A percentile compares a stretch with the other conserved stretches of the same genome.
Evolutionary conservation across 768 basidiomycete species (phyloP).

Genomic region (Naganishia vishniacii): DNA sequence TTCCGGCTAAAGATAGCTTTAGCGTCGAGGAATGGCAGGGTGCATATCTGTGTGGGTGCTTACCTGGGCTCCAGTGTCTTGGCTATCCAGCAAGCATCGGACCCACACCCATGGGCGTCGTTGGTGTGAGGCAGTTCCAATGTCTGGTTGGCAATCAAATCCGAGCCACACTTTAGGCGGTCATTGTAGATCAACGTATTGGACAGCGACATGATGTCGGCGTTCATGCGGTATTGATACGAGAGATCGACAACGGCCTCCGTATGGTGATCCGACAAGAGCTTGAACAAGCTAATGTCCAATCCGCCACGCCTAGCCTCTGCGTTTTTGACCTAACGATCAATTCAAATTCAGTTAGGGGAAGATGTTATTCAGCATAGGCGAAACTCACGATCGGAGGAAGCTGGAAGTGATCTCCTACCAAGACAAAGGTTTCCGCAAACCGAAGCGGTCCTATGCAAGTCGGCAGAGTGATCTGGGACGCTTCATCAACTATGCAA

Average conservation of each 20-base stretch:
- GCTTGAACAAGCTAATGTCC: conserved; percentile 82
- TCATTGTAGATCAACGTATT: conserved; percentile 80
- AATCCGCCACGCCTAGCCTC: conserved; percentile 77
- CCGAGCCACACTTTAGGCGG: conserved; percentile 71
- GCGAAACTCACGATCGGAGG: conserved; percentile 70
- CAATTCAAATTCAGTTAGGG: background rate
- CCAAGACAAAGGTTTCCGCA: conserved; percentile 84
- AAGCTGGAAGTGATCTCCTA: conserved; percentile 95
- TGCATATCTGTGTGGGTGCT: too few relatives aligned
- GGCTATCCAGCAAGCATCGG: conserved; percentile 65
- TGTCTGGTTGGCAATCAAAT: conserved; percentile 59
- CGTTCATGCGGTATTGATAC: conserved; percentile 93
- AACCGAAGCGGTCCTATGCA: conserved; percentile 88
- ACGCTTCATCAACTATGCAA: conserved; percentile 97
- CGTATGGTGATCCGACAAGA: conserved; percentile 80
- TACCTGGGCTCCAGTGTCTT: conserved; percentile 62
- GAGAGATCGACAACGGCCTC: conserved; percentile 76
- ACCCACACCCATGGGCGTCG: conserved; percentile 39
- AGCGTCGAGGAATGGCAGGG: too few relatives aligned
- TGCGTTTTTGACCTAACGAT: conserved; percentile 66
- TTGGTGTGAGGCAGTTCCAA: conserved; percentile 58
- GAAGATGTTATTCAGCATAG: background rate
- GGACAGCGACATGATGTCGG: conserved; percentile 85
- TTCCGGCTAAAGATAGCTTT: conserved; percentile 59
- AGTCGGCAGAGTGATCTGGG: conserved; percentile 92